A percentile compares a stretch with the other conserved stretches of the same genome.
phyloP scores from a whole-genome alignment of 2,329 filamentous ascomycete species.

The Hymenoscyphus fraxineus region DNA sequence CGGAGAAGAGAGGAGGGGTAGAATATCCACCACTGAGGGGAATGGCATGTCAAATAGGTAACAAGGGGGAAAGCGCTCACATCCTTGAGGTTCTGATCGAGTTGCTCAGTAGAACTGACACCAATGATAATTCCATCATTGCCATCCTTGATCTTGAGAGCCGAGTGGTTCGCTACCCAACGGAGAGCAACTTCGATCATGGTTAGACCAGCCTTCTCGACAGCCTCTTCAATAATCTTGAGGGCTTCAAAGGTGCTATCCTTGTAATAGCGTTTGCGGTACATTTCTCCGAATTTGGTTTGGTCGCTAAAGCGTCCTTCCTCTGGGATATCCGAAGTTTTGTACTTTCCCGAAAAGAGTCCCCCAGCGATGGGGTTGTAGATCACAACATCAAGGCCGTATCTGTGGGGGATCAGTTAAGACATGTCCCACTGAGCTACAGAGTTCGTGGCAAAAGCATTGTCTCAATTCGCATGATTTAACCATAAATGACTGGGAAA shows the following conservation, averaged over 20 bases:
- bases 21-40: no score
- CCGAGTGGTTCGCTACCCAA: constrained; percentile 57
- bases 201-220: constrained; percentile 54
- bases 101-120: constrained; percentile 39
- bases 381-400: constrained; percentile 73
- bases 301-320: constrained; percentile 68
- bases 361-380: constrained; percentile 83
- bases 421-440: no score
- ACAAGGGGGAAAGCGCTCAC: no score
- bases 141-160: constrained; percentile 48
- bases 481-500: no score
- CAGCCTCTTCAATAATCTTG: constrained; percentile 55
- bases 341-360: constrained; percentile 68
- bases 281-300: constrained; percentile 43
- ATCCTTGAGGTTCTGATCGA: constrained; percentile 41
- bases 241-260: constrained; percentile 60
- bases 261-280: constrained; percentile 60
- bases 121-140: constrained; percentile 43
- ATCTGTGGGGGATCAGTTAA: constrained; percentile 44
- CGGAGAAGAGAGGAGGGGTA: no score
- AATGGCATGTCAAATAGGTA: no score
- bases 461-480: no score
- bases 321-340: constrained; percentile 49
- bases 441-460: no score
- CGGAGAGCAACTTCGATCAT: constrained; percentile 58